Conservation (phyloP, 2,329 filamentous ascomycete genomes). For the Nemania sp. region DNA sequence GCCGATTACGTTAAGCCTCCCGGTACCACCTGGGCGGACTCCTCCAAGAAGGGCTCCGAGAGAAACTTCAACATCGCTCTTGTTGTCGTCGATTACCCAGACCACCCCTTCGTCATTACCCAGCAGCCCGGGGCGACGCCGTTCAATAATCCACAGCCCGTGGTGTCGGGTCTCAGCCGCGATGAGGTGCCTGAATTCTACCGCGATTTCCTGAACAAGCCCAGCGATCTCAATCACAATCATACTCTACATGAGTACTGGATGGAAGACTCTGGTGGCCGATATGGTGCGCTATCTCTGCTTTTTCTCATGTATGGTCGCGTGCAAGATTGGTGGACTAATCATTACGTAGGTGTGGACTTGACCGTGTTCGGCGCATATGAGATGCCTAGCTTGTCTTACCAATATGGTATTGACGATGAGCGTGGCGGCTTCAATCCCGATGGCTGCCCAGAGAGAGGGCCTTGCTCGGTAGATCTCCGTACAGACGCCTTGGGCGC, state of each 20-base stretch:
- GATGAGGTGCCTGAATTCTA: constrained; percentile 55
- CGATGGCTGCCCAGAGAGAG: constrained; percentile 48
- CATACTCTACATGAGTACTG: constrained; percentile 61
- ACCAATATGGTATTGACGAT: constrained; percentile 55
- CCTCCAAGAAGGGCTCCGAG: constrained; percentile 46
- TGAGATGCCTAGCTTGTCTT: constrained; percentile 50
- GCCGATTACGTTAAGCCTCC: constrained; percentile 51
- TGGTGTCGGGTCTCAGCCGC: constrained; percentile 46
- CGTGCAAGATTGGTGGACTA: background rate
- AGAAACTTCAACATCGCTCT: constrained; percentile 61
- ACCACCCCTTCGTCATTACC: constrained; percentile 53
- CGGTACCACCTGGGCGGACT: constrained; percentile 52
- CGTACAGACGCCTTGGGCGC: constrained; percentile 52
- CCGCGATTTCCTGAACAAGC: constrained; percentile 54
- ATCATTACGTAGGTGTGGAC: constrained; percentile 48
- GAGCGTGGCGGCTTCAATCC: constrained; percentile 47
- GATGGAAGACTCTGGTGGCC: constrained; percentile 58
- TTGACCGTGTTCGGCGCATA: constrained; percentile 57
- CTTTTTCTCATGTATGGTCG: background rate
- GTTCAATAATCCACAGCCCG: constrained; percentile 53
- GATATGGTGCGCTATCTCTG: constrained; percentile 35
- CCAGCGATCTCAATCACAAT: constrained; percentile 51
- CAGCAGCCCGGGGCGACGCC: constrained; percentile 49
- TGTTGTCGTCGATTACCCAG: constrained; percentile 55
- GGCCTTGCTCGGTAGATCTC: constrained; percentile 51